These are phyloP conservation scores for Lactarius psammicola DNA, from an alignment of 768 basidiomycete genomes.

Conservation along the genomic window DNA sequence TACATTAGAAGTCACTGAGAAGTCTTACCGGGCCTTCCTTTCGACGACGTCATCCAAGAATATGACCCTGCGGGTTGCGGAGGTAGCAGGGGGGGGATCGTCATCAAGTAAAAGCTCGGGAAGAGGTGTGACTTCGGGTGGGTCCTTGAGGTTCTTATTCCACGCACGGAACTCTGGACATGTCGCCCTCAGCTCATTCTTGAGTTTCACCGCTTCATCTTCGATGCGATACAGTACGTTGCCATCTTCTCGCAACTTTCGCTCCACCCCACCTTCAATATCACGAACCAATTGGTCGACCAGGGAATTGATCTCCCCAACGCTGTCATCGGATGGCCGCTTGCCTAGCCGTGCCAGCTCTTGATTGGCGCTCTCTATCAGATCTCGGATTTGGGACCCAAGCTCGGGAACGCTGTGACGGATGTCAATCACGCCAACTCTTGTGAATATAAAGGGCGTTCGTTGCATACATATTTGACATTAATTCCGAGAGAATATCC, in stretches of 20 bases:
- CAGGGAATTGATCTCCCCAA: slow-evolving; percentile 48
- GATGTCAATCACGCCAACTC: not conserved
- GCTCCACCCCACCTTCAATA: slow-evolving; percentile 46
- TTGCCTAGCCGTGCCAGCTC: slow-evolving; percentile 41
- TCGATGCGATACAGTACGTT: slow-evolving; percentile 27
- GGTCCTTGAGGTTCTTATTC: not conserved
- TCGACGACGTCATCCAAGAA: slow-evolving; percentile 20
- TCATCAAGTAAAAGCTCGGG: slow-evolving; percentile 13
- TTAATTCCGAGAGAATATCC: slow-evolving; percentile 11
- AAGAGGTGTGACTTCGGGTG: not conserved
- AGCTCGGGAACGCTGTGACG: slow-evolving; percentile 55
- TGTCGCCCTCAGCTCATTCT: slow-evolving; percentile 12
- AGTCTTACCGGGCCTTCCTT: slow-evolving; percentile 11
- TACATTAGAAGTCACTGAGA: not conserved
- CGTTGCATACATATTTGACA: not conserved
- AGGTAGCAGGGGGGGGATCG: not conserved
- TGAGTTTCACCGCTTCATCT: slow-evolving; percentile 3
- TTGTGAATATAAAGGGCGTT: not conserved
- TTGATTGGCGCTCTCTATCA: slow-evolving; percentile 37
- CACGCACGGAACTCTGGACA: slow-evolving; percentile 27
- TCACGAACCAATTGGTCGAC: slow-evolving; percentile 47
- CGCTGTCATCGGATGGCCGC: slow-evolving; percentile 51
- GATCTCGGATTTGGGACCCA: slow-evolving; percentile 48
- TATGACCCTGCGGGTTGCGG: not conserved
- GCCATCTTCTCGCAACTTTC: slow-evolving; percentile 39